A percentile compares a stretch with the other conserved stretches of the same genome.
Evolutionary conservation across 257 asterid species (phyloP).

Genomic region (Leptodermis oblonga): DNA sequence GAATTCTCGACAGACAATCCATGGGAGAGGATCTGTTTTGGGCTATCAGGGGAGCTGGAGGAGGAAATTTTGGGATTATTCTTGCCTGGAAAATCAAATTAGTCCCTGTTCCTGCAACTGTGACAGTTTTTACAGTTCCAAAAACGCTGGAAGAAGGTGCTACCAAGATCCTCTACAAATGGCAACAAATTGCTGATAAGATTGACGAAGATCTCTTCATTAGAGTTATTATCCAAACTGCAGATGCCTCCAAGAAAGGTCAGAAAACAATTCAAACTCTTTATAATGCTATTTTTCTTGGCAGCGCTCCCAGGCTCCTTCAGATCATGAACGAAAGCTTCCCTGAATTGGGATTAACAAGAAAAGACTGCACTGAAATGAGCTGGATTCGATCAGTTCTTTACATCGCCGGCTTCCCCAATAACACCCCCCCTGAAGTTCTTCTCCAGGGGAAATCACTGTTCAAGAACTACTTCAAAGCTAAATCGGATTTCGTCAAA

Average conservation of each 20-base stretch:
- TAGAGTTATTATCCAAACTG: conserved; percentile 45
- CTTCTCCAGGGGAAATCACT: conserved; percentile 54
- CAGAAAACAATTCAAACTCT: conserved; percentile 36
- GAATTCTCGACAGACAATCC: conserved; percentile 41
- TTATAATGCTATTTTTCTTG: conserved; percentile 52
- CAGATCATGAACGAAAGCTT: conserved; percentile 41
- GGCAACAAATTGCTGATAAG: conserved; percentile 56
- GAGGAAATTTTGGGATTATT: conserved; percentile 50
- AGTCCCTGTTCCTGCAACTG: conserved; percentile 46
- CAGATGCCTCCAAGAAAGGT: conserved; percentile 27
- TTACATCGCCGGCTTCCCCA: conserved; percentile 53
- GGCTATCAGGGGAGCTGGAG: conserved; percentile 71
- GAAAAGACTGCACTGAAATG: conserved; percentile 50
- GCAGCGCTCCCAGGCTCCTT: conserved; percentile 33
- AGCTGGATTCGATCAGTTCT: conserved; percentile 62
- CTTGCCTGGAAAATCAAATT: conserved; percentile 58
- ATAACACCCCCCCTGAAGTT: conserved; percentile 43
- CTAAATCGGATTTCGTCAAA: conserved; percentile 59
- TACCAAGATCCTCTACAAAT: conserved; percentile 48
- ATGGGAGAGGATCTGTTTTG: conserved; percentile 70
- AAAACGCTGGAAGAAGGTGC: conserved; percentile 47
- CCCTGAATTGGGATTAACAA: conserved; percentile 46
- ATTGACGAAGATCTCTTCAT: conserved; percentile 52
- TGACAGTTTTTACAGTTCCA: conserved; percentile 53
- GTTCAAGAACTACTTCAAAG: conserved; percentile 63